phyloP scores from a whole-genome alignment of 352 stramenopile genomes.

The Globisporangium middletonii region DNA sequence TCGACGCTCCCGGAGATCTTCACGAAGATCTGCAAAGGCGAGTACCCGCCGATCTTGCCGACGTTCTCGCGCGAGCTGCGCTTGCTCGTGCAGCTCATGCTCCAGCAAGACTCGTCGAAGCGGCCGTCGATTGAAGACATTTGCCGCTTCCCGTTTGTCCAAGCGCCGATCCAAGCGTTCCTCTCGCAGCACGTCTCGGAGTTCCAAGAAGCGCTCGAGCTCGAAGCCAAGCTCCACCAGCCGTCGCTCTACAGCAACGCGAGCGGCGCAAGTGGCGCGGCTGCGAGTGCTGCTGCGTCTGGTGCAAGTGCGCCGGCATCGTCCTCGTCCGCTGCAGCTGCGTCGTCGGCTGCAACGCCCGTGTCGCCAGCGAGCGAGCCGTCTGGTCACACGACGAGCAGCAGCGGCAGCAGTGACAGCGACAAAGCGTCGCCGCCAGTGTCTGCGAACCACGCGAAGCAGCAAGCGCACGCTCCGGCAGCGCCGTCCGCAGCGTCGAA shows the following conservation, averaged over 20 bases:
- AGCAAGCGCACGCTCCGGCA: slow-evolving; percentile 16
- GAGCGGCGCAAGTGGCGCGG: neutral
- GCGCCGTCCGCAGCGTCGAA: slow-evolving; percentile 31
- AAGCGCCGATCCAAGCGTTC: slow-evolving; percentile 80
- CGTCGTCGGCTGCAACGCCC: slow-evolving; percentile 6
- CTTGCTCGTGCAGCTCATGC: slow-evolving; percentile 82
- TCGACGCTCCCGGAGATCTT: slow-evolving; percentile 81
- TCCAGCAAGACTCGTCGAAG: slow-evolving; percentile 82
- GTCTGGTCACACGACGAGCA: neutral
- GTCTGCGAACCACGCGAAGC: slow-evolving; percentile 17
- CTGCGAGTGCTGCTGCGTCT: neutral
- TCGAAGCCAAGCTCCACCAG: slow-evolving; percentile 85
- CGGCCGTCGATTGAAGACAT: slow-evolving; percentile 87
- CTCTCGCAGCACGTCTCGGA: slow-evolving; percentile 80
- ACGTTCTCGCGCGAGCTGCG: slow-evolving; percentile 77
- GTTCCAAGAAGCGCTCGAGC: slow-evolving; percentile 80
- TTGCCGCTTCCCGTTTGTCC: slow-evolving; percentile 83
- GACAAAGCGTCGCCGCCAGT: slow-evolving; percentile 28
- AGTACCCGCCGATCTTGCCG: slow-evolving; percentile 74
- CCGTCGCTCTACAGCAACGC: slow-evolving; percentile 53
- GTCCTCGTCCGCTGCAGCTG: neutral
- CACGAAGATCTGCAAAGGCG: slow-evolving; percentile 84
- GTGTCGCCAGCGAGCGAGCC: slow-evolving; percentile 22
- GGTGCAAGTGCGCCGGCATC: neutral
- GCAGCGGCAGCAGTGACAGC: slow-evolving; percentile 24